A percentile compares a stretch with the other conserved stretches of the same genome.
These are phyloP conservation scores for Botryotinia convoluta DNA, from an alignment of 2,329 filamentous ascomycete genomes.

Conservation along the genomic window DNA sequence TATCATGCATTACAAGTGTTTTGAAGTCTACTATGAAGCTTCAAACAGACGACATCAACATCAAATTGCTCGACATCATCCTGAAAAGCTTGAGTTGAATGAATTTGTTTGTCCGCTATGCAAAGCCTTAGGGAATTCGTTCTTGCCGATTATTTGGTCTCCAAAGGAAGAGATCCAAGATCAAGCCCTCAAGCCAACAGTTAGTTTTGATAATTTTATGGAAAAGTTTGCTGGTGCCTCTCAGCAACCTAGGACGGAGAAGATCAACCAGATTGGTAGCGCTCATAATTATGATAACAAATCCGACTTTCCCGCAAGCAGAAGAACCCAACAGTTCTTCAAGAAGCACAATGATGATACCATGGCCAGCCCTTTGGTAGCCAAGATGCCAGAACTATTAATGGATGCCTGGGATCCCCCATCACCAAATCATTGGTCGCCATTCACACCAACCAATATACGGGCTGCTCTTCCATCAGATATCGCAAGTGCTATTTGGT, in stretches of 20 bases:
- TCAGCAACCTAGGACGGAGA: slow-evolving; percentile 19
- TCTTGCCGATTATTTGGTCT: slow-evolving; percentile 94
- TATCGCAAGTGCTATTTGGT: slow-evolving; percentile 30
- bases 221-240: slow-evolving; percentile 20
- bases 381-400: slow-evolving; percentile 34
- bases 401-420: slow-evolving; percentile 34
- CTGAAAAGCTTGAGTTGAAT: slow-evolving; percentile 72
- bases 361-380: slow-evolving; percentile 28
- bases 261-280: slow-evolving; percentile 22
- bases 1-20: slow-evolving; percentile 97
- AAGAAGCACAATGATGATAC: slow-evolving; percentile 32
- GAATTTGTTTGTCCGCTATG: slow-evolving; percentile 97
- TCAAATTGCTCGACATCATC: slow-evolving; percentile 92
- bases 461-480: slow-evolving; percentile 33
- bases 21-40: slow-evolving; percentile 85
- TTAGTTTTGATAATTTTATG: slow-evolving; percentile 54
- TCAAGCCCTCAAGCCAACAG: slow-evolving; percentile 61
- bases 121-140: slow-evolving; percentile 93
- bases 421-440: slow-evolving; percentile 29
- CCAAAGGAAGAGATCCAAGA: slow-evolving; percentile 82
- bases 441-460: slow-evolving; percentile 21
- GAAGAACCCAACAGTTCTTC: slow-evolving; percentile 29
- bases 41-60: slow-evolving; percentile 80
- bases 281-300: slow-evolving; percentile 12
- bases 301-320: slow-evolving; percentile 17